Percentiles rank a stretch among this genome's conserved stretches.
Conservation (phyloP, 192 early-diverging fungal species). For the Coemansia brasiliensis region DNA sequence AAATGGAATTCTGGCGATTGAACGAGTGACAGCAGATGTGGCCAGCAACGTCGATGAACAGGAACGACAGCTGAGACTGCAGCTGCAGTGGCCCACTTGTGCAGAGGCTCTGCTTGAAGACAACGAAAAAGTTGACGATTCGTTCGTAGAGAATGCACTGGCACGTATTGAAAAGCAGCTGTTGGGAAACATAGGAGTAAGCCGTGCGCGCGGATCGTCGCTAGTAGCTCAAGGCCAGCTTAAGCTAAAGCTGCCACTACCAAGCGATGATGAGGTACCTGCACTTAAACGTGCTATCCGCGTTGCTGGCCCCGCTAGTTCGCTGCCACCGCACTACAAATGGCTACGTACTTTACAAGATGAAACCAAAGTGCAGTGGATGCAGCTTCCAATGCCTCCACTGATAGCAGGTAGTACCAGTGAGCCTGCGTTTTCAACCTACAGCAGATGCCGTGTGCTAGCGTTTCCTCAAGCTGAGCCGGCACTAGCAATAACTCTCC, state of each 20-base stretch:
- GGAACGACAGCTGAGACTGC: constrained; percentile 1
- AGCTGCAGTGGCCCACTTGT: constrained; percentile 32
- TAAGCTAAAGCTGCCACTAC: neutral
- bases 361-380: constrained; percentile 10
- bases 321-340: constrained; percentile 12
- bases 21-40: constrained; percentile 5
- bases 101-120: neutral
- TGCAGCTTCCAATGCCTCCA: constrained; percentile 23
- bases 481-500: constrained; percentile 9
- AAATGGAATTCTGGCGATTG: neutral
- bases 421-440: constrained; percentile 31
- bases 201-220: constrained; percentile 8
- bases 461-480: constrained; percentile 9
- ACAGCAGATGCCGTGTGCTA: constrained; percentile 42
- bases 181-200: constrained; percentile 22
- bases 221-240: constrained; percentile 7
- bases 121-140: neutral
- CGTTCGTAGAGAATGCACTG: constrained; percentile 7
- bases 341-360: constrained; percentile 17
- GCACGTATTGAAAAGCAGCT: constrained; percentile 31
- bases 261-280: neutral
- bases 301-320: constrained; percentile 16
- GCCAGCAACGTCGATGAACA: neutral
- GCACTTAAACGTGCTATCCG: constrained; percentile 17
- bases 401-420: neutral